These are phyloP conservation scores for Cytospora chrysosperma DNA, from an alignment of 2,329 filamentous ascomycete genomes.

Conservation along the genomic window DNA sequence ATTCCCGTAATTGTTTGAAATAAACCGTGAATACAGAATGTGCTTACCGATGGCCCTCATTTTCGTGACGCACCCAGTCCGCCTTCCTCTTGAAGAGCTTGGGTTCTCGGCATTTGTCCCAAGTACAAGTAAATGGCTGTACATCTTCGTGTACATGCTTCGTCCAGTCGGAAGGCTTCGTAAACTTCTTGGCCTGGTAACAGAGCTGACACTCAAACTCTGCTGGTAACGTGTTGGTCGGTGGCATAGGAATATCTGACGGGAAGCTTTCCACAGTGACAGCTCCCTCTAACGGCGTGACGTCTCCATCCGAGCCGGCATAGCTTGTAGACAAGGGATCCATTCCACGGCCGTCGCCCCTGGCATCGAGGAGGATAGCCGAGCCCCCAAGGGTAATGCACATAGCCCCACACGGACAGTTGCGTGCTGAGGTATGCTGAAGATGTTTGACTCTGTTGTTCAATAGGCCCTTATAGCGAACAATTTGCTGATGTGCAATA, in stretches of 20 bases:
- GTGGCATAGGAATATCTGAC: conserved; percentile 76
- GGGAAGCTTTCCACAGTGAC: conserved; percentile 76
- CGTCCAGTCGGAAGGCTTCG: conserved; percentile 94
- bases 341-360: conserved; percentile 56
- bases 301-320: conserved; percentile 63
- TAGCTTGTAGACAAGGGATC: conserved; percentile 55
- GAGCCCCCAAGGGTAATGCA: conserved; percentile 70
- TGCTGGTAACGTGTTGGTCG: conserved; percentile 72
- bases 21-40: too few species aligned
- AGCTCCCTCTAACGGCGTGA: conserved; percentile 66
- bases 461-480: conserved; percentile 75
- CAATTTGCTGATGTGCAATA: conserved; percentile 76
- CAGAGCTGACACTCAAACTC: conserved; percentile 89
- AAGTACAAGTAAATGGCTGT: conserved; percentile 90
- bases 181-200: conserved; percentile 79
- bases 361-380: conserved; percentile 59
- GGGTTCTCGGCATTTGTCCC: conserved; percentile 75
- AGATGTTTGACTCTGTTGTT: conserved; percentile 70
- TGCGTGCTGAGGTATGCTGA: conserved; percentile 50
- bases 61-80: conserved; percentile 93
- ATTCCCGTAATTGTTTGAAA: too few species aligned
- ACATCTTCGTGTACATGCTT: conserved; percentile 95
- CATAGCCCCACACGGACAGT: conserved; percentile 60
- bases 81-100: conserved; percentile 95
- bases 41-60: conserved; percentile 71